Percentiles rank a stretch among this genome's conserved stretches.
Evolutionary conservation across 108 stramenopile genomes (phyloP).

Genomic region (Epithemia pelagica): DNA sequence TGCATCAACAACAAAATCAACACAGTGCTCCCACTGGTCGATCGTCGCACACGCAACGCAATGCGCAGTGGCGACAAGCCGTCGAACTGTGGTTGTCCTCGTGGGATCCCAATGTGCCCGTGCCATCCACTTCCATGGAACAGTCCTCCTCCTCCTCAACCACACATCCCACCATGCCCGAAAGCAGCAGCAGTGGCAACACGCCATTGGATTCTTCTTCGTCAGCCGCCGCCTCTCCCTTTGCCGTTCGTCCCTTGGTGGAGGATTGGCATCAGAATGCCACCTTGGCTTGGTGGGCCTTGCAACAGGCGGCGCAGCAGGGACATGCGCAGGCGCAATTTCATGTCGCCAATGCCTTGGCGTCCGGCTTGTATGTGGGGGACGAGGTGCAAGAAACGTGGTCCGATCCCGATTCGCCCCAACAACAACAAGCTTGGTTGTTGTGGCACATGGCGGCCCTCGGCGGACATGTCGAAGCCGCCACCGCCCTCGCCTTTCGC

Average conservation of each 20-base stretch:
- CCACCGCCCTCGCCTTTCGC: constrained; percentile 58
- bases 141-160: not conserved
- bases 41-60: not conserved
- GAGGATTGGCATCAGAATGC: not conserved
- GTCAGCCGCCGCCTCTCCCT: not conserved
- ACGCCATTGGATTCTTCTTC: not conserved
- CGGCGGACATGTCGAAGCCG: constrained; percentile 70
- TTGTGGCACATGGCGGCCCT: constrained; percentile 71
- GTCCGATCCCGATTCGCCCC: constrained; percentile 37
- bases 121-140: not conserved
- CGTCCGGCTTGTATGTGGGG: constrained; percentile 43
- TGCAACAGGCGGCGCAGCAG: constrained; percentile 58
- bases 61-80: not conserved
- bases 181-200: no score
- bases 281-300: constrained; percentile 9
- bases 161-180: not conserved
- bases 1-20: not conserved
- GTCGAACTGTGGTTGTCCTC: not conserved
- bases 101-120: constrained; percentile 1
- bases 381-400: constrained; percentile 11
- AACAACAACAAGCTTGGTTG: constrained; percentile 50
- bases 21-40: not conserved
- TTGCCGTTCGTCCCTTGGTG: not conserved
- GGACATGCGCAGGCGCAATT: constrained; percentile 77
- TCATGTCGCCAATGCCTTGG: constrained; percentile 55